Conservation (phyloP, 495 filamentous ascomycete species). For the Hypoxylon fragiforme region DNA sequence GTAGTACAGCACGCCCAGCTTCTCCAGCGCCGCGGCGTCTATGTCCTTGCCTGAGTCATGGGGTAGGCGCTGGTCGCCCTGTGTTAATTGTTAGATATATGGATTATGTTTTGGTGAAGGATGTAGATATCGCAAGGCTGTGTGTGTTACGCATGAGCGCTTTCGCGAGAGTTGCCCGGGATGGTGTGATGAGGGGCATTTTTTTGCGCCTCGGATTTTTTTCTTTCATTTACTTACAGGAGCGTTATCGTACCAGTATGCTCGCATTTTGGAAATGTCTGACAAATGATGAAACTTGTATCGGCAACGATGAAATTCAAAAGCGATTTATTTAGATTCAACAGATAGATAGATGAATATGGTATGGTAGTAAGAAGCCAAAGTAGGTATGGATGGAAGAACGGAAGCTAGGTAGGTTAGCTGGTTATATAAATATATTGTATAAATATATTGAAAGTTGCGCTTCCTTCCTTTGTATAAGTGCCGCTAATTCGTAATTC, state of each 20-base stretch:
- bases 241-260: constrained; percentile 81
- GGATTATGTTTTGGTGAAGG: neutral
- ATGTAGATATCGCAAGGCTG: neutral
- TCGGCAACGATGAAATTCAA: neutral
- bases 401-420: neutral
- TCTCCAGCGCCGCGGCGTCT: constrained; percentile 60
- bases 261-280: constrained; percentile 75
- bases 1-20: constrained; percentile 79
- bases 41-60: constrained; percentile 81
- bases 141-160: neutral
- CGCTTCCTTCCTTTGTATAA: too few relatives aligned
- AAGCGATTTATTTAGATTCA: too few relatives aligned
- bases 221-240: constrained; percentile 56
- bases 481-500: too few relatives aligned
- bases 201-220: too few relatives aligned
- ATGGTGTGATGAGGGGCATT: constrained; percentile 21
- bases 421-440: constrained; percentile 22
- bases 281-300: neutral
- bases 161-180: constrained; percentile 21
- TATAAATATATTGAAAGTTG: too few relatives aligned
- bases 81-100: constrained; percentile 10
- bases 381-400: neutral
- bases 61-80: constrained; percentile 91
- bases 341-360: neutral
- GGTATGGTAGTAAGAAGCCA: too few relatives aligned